Evolutionary conservation across 495 filamentous ascomycete genomes (phyloP), one percentile per base, ranked within the genome.

Genomic region (Xylaria palmicola): DNA sequence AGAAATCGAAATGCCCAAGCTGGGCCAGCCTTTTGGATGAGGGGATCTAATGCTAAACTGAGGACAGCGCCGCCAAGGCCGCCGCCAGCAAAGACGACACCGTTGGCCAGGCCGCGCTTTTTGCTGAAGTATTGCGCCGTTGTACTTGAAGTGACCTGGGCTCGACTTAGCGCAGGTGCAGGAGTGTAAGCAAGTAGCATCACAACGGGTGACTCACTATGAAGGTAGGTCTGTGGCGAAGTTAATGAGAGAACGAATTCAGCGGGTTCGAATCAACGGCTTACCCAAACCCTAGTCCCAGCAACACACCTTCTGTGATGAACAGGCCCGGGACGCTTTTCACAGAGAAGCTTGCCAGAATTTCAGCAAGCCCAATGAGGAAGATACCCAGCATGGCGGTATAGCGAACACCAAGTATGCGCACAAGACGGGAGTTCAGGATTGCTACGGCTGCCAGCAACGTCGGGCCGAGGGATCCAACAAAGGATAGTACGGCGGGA

Each of bases 1-100:
- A 84, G 68, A 22, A 80, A 75, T 4, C 83, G 77, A 56, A 84
- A 85, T 4, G 80, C 80, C 83, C 83, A 86, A 0, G 77, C 76
- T 2, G 75, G 74, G 6, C 83, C 82, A 7, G 83, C 73, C 4
- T 65, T 66, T 1, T 73, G 62, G 8, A 84, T 72, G 0, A 85
- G 67, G 0, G 72, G 73, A 43, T 86, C 74, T 1, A 83, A 62
- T 24, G 75, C 71, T 49, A 86, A 74, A 36, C 78, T 79, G 59
- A 81, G 76, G 3, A 81, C 74, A 0, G 80, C 73, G 20, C 77
- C 83, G 3, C 83, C 83, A 8, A 85, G 72, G 0, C 83, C 84
- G 34, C 84, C 82, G 1, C 77, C 79, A 7, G 78, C 73, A 36
- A 81, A 81, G 40, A 86, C 80, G 19, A 86, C 75, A 0, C 83